A percentile compares a stretch with the other conserved stretches of the same genome.
Evolutionary conservation across 2,329 filamentous ascomycete species (phyloP).

Genomic region (Ophiosphaerella narmari): DNA sequence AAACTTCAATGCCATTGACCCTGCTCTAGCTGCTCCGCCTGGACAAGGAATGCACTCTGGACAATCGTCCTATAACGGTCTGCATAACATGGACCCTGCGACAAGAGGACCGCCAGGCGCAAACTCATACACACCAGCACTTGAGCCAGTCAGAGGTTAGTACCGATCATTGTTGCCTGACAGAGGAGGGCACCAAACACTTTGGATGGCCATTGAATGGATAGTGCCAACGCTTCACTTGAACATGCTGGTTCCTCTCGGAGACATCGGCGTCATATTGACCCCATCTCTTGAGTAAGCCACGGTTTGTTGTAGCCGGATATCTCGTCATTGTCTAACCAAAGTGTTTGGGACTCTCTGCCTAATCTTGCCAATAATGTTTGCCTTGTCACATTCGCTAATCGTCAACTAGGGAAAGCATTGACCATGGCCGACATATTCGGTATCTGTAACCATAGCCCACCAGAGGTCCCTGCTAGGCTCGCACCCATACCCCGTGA

Average conservation of each 20-base stretch:
- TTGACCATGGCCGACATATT: slow-evolving; percentile 42
- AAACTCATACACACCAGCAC: slow-evolving; percentile 17
- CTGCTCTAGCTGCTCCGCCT: slow-evolving; percentile 60
- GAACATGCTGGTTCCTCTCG: too few relatives aligned
- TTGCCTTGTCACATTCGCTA: background rate
- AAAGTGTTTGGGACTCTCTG: background rate
- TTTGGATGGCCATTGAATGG: background rate
- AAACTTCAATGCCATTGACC: slow-evolving; percentile 66
- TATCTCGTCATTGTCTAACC: background rate
- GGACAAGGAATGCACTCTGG: slow-evolving; percentile 36
- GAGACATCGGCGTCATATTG: too few relatives aligned
- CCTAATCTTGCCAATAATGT: background rate
- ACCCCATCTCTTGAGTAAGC: too few relatives aligned
- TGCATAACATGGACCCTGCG: slow-evolving; percentile 38
- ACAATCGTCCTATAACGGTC: slow-evolving; percentile 38
- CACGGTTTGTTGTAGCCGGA: too few relatives aligned
- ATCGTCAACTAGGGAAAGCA: slow-evolving; percentile 36
- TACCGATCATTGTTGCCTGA: background rate
- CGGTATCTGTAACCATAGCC: slow-evolving; percentile 40
- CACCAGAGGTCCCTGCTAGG: slow-evolving; percentile 41
- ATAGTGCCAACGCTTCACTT: background rate
- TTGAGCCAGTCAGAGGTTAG: slow-evolving; percentile 38
- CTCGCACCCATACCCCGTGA: slow-evolving; percentile 31
- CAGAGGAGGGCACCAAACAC: background rate
- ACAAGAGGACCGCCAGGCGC: slow-evolving; percentile 33